Evolutionary conservation across 257 asterid species (phyloP).

Genomic region (Nicotiana noctiflora): DNA sequence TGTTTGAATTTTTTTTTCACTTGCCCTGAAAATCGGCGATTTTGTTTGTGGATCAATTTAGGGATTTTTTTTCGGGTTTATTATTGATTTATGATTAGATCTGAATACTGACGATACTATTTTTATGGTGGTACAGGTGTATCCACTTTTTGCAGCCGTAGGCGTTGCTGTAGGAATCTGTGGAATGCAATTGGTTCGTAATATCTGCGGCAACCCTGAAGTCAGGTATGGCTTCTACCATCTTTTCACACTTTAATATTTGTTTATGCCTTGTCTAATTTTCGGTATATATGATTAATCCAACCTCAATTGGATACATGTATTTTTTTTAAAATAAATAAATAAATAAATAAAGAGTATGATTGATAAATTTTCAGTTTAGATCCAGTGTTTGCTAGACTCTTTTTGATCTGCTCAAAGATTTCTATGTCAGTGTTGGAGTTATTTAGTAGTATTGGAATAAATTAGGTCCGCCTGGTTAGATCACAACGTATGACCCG

Average conservation of each 20-base stretch:
- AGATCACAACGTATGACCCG: background rate
- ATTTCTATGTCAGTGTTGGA: background rate
- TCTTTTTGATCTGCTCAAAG: background rate
- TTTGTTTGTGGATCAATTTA: background rate
- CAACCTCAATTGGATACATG: background rate
- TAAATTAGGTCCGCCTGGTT: background rate
- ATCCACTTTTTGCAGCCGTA: conserved; percentile 78
- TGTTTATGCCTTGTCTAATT: background rate
- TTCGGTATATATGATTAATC: background rate
- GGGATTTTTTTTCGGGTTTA: background rate
- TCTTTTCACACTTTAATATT: background rate
- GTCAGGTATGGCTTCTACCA: conserved; percentile 49
- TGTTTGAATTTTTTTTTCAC: background rate
- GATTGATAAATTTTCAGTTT: background rate
- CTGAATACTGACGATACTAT: conserved; percentile 14
- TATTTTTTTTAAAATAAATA: background rate
- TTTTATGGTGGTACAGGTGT: conserved; percentile 40
- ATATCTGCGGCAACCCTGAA: conserved; percentile 71
- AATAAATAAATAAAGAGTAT: background rate
- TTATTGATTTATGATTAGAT: conserved; percentile 12
- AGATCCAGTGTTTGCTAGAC: background rate
- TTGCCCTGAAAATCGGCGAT: background rate
- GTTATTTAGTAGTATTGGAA: background rate
- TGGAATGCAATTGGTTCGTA: conserved; percentile 83
- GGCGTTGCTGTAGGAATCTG: conserved; percentile 89